Base-by-base conservation (phyloP, 1,284 basidiomycete species). In the Baeospora myosura region DNA sequence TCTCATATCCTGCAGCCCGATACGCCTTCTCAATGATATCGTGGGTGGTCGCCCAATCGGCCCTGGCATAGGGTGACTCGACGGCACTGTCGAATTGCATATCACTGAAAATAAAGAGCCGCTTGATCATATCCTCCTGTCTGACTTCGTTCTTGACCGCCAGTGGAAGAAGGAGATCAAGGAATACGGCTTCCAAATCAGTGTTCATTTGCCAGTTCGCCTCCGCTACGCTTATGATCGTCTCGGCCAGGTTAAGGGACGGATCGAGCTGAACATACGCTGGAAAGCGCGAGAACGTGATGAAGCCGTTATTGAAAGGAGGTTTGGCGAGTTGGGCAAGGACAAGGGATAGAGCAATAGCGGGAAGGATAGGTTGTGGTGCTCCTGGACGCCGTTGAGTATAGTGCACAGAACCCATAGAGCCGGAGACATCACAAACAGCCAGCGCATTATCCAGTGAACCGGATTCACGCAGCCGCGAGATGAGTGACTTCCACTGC, bases 361-460 rank as follows among this genome's bases (percentile, higher is more conserved):
- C 71, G 8, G 77, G 76, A 32, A 69, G 58, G 40, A 87, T 81
- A 0, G 83, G 82, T 0, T 47, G 0, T 3, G 58, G 49, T 3
- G 45, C 1, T 3, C 28, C 40, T 35, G 11, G n/a, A 2, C 50
- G 34, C n/a, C 47, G 46, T 17, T 41, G 38, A 33, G 32, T 8
- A 5, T 40, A 24, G 14, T 14, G 3, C 14, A 65, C 7, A 5
- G 3, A 32, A 0, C 78, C 78, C 83, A 86, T 86, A 1, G 79
- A 82, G 0, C 79, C 82, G 0, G 79, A 83, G 10, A 86, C 81
- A 51, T 87, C 84, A 53, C 80, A 84, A 8, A 86, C 54, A 0
- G 82, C 82, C n/a, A 87, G 57, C 5, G 71, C 67, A 48, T 76
- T 82, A 0, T 79, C 70, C 29, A 88, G 51, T 7, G 61, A 56